Base-by-base conservation (phyloP, 331 rosid genomes). In the Pyracantha coccinea region DNA sequence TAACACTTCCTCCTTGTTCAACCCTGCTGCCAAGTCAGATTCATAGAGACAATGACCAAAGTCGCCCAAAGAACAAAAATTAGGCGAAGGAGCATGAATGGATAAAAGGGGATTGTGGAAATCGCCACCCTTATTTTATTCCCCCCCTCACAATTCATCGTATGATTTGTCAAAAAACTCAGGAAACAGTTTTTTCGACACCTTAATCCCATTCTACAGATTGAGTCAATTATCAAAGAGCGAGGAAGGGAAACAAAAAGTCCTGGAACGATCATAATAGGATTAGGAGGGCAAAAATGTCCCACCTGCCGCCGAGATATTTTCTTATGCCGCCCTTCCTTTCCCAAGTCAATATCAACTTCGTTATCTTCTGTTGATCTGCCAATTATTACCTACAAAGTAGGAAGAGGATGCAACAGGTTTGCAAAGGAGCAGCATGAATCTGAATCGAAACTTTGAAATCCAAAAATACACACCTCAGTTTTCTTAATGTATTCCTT, bases 261-360 rank as follows among this genome's bases (percentile, higher is more conserved):
- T 44, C 57, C 68, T 14, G 80, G 66, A 60, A 59, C 14, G 0
- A 38, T 38, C 1, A 75, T 24, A 54, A 78, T 71, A 17, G 11
- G 13, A 79, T 45, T 35, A 19, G 78, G 24, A 59, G 20, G 16
- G 47, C 21, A 41, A 57, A 65, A 54, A 66, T 62, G 45, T 66
- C 88, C 74, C 73, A 92, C 98, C 86, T 92, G 98, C 78, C 87
- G 88, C 75, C 98, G 86, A 64, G 98, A 92, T 80, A 90, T 88
- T 77, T 86, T 87, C 85, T 77, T 87, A 69, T 90, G 90, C n/a
- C 35, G 71, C 67, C 89, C 92, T 82, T 88, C 91, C 86, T 77
- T 83, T 66, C 91, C 83, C 81, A 92, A 83, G 87, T 92, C 91
- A 79, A 92, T 87, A 81, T 92, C 96, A 81, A 92, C 98, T 45